phyloP scores from a whole-genome alignment of 257 asterid genomes.

The Plantago elongata region DNA sequence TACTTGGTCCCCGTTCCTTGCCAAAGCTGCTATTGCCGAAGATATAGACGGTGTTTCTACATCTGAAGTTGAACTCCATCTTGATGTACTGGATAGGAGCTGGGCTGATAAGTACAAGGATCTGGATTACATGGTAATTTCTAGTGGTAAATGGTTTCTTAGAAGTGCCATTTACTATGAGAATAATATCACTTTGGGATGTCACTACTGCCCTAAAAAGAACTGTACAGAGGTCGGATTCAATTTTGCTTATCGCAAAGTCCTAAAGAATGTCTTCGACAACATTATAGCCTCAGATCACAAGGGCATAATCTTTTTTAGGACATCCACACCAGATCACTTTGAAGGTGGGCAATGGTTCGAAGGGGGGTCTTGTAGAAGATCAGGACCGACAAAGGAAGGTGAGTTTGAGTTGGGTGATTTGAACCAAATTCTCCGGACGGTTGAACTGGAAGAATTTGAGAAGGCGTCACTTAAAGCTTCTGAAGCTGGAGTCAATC shows the following conservation, averaged over 20 bases:
- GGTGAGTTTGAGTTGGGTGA: conserved; percentile 46
- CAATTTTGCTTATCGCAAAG: conserved; percentile 47
- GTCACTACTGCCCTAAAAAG: conserved; percentile 52
- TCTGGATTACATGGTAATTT: conserved; percentile 54
- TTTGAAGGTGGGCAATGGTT: conserved; percentile 77
- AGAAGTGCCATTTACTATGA: conserved; percentile 59
- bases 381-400: conserved; percentile 47
- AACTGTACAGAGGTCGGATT: conserved; percentile 64
- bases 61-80: conserved; percentile 66
- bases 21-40: conserved; percentile 59
- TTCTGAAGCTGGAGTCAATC: conserved; percentile 41
- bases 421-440: conserved; percentile 36
- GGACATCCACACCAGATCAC: conserved; percentile 68
- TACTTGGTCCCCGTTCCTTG: conserved; percentile 84
- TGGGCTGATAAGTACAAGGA: conserved; percentile 51
- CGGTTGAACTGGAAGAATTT: conserved; percentile 49
- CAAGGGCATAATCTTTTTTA: conserved; percentile 46
- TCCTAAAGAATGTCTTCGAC: conserved; percentile 44
- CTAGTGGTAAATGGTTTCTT: conserved; percentile 76
- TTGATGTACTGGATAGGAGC: conserved; percentile 54
- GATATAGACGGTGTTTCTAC: conserved; percentile 51
- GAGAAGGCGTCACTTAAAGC: conserved; percentile 40
- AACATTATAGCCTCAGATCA: conserved; percentile 42
- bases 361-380: conserved; percentile 55
- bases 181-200: conserved; percentile 42